Base-by-base conservation (phyloP, 495 filamentous ascomycete species). In the Halenospora varia region DNA sequence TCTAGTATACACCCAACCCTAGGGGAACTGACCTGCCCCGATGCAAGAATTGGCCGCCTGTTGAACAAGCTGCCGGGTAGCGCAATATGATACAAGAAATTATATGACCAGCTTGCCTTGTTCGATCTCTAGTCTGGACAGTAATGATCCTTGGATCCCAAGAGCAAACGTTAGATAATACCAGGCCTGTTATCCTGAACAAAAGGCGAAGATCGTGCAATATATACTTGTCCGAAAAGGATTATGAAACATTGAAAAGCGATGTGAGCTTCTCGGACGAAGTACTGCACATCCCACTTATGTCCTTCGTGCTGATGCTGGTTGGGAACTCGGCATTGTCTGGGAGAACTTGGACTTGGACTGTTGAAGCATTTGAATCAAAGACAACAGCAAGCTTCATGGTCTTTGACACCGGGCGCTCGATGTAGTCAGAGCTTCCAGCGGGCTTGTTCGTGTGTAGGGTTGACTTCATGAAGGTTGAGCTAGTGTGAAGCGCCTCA, bases 371-470 rank as follows among this genome's bases (percentile, higher is more conserved):
- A 51, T 57, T 63, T 4, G 73, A 69, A 22, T 77, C 68, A 62
- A 87, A 82, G 19, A 88, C 70, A 29, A 88, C 76, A 15, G 81
- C 85, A 45, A 80, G 71, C 67, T 82, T 87, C 48, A 87, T 75
- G 23, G 74, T 65, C 10, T 57, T 62, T 25, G 69, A 63, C 2
- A 72, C 75, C 10, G 88, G 88, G 11, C 88, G 79, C 20, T 68
- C 58, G 64, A 91, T 83, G 68, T 78, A 89, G 71, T 89, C 80
- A 4, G 77, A 80, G 56, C 77, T 75, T 26, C 84, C 84, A 3
- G 79, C 81, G 59, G 70, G 73, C 25, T 71, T 67, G 48, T 77
- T 74, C 55, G 75, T 77, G 67, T 89, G 86, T 51, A 87, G 73
- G 2, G 85, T 86, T 6, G 80, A 77, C 67, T 82, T 88, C 50